phyloP scores from a whole-genome alignment of 2,329 filamentous ascomycete species.

The Ophiostoma novo-ulmi region DNA sequence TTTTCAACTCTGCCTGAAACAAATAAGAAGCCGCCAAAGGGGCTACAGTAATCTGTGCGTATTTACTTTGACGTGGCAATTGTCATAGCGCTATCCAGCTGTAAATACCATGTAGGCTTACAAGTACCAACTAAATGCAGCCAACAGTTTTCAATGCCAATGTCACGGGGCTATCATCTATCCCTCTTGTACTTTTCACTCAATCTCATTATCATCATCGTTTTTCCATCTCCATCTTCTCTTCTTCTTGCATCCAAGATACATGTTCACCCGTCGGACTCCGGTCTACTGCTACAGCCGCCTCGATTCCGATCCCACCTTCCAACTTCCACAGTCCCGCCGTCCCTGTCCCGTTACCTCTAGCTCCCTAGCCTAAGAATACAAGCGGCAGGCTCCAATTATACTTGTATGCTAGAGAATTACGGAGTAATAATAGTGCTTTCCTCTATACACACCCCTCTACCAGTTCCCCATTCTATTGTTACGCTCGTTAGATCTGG shows the following conservation, averaged over 20 bases:
- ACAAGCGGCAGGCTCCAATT: not conserved
- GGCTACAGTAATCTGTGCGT: not conserved
- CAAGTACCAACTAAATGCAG: no score
- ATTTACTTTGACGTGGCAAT: not conserved
- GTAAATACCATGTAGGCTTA: no score
- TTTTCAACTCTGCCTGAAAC: not conserved
- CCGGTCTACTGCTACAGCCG: not conserved
- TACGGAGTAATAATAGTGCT: not conserved
- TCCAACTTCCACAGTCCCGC: not conserved
- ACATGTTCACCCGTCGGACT: not conserved
- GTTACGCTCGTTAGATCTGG: conserved; percentile 12
- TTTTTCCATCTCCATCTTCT: not conserved
- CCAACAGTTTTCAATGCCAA: not conserved
- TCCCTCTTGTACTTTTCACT: not conserved
- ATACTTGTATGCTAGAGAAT: not conserved
- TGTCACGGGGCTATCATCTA: not conserved
- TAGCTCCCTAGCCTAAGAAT: not conserved
- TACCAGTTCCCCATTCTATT: conserved; percentile 1
- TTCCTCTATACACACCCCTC: conserved; percentile 2
- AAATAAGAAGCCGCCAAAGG: not conserved
- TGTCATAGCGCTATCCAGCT: not conserved
- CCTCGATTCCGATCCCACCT: not conserved
- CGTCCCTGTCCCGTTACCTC: not conserved
- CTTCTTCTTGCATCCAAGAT: not conserved
- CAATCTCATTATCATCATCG: not conserved